Evolutionary conservation across 768 basidiomycete species (phyloP).

Genomic region (Peribolospora kevripleyi): DNA sequence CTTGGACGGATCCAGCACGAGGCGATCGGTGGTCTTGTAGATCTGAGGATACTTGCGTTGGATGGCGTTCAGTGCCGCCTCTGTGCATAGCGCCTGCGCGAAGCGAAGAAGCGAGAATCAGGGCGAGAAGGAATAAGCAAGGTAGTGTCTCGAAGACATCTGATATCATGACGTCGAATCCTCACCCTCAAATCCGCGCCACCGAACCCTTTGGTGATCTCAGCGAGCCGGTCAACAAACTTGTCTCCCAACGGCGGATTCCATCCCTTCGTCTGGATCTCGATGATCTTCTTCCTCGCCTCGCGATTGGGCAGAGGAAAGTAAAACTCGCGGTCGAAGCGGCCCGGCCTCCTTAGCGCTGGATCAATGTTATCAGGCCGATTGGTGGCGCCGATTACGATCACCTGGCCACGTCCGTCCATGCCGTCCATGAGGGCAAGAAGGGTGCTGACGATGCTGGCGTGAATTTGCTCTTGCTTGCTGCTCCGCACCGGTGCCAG

Average conservation of each 20-base stretch:
- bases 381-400: constrained; percentile 95
- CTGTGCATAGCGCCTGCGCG: constrained; percentile 67
- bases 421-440: constrained; percentile 97
- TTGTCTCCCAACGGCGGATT: constrained; percentile 43
- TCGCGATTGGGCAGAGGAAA: constrained; percentile 68
- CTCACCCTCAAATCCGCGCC: constrained; percentile 84
- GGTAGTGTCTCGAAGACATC: neutral
- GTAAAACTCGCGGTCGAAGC: constrained; percentile 96
- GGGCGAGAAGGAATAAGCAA: neutral
- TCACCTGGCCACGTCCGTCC: constrained; percentile 91
- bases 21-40: constrained; percentile 67
- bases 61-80: constrained; percentile 86
- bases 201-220: constrained; percentile 86
- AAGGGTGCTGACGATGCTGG: constrained; percentile 84
- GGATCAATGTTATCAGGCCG: constrained; percentile 95
- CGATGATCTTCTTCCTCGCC: constrained; percentile 65
- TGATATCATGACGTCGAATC: constrained; percentile 4
- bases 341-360: constrained; percentile 70
- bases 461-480: constrained; percentile 97
- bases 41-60: constrained; percentile 93
- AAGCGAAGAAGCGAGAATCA: neutral
- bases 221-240: constrained; percentile 43
- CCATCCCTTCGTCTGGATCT: constrained; percentile 79
- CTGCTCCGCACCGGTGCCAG: constrained; percentile 93
- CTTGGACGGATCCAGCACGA: constrained; percentile 59